Percentiles rank a stretch among this genome's conserved stretches.
Evolutionary conservation across 2,329 filamentous ascomycete species (phyloP).

Genomic region (Colletotrichum melonis): DNA sequence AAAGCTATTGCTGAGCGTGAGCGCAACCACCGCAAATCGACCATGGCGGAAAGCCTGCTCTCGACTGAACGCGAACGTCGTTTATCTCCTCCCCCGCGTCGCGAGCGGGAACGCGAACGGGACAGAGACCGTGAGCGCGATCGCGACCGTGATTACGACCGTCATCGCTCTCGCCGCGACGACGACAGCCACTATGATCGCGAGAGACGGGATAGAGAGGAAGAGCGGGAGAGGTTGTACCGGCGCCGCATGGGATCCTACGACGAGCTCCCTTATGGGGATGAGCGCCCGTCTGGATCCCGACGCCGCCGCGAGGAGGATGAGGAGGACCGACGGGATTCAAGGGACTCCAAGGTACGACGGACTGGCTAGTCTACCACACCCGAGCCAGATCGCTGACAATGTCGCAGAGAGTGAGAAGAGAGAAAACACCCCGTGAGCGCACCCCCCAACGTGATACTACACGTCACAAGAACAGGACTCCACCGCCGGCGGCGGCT

Average conservation of each 20-base stretch:
- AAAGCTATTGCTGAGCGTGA: constrained; percentile 95
- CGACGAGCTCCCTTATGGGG: constrained; percentile 92
- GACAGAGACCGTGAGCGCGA: constrained; percentile 51
- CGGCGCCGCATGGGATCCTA: constrained; percentile 83
- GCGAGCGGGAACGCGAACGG: constrained; percentile 42
- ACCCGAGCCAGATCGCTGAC: constrained; percentile 42
- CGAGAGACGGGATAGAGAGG: constrained; percentile 87
- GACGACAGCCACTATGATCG: constrained; percentile 82
- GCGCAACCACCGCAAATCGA: constrained; percentile 87
- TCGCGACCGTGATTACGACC: constrained; percentile 59
- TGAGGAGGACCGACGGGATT: constrained; percentile 76
- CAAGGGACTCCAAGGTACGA: constrained; percentile 75
- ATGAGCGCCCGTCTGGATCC: constrained; percentile 72
- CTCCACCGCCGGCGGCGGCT: constrained; percentile 54
- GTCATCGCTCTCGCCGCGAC: constrained; percentile 67
- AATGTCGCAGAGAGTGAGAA: constrained; percentile 63
- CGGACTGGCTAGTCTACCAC: not conserved
- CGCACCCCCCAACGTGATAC: constrained; percentile 69
- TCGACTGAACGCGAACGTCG: constrained; percentile 58
- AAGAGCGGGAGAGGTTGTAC: constrained; percentile 89
- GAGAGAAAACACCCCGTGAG: constrained; percentile 70
- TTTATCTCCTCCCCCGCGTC: constrained; percentile 52
- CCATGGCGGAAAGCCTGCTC: constrained; percentile 73
- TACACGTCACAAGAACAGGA: constrained; percentile 65
- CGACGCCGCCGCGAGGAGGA: constrained; percentile 84